Evolutionary conservation across 2,329 filamentous ascomycete genomes (phyloP).

Genomic region (Cercospora brassicicola): DNA sequence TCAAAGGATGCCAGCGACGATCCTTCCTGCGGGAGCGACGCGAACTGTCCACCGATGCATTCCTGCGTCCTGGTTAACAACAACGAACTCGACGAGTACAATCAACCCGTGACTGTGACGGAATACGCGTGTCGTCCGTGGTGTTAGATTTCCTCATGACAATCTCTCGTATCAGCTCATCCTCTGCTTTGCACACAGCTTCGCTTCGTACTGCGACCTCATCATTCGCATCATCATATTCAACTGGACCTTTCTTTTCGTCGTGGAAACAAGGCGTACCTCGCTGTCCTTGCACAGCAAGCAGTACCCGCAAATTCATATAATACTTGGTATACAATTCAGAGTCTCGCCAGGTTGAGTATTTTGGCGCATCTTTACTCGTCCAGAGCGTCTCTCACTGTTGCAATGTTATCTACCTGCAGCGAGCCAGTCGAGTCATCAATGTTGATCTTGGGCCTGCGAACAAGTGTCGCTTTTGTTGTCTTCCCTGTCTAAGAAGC

Average conservation of each 20-base stretch:
- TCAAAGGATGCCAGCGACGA: background rate
- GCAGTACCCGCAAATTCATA: background rate
- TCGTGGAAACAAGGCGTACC: background rate
- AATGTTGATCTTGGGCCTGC: background rate
- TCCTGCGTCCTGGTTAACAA: background rate
- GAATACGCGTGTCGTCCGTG: background rate
- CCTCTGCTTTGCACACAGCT: background rate
- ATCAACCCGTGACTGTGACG: background rate
- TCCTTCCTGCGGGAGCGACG: background rate
- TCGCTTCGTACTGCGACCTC: background rate
- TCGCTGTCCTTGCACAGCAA: background rate
- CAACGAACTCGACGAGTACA: background rate
- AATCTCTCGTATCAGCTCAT: background rate
- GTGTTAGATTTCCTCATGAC: background rate
- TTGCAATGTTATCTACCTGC: background rate
- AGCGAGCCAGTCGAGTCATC: background rate
- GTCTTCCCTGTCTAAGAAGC: background rate
- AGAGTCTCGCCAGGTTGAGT: background rate
- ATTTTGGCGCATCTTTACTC: background rate
- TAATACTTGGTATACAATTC: background rate
- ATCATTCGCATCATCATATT: background rate
- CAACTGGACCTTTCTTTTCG: background rate
- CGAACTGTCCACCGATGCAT: background rate
- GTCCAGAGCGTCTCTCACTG: background rate
- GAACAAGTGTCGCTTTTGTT: background rate